These are phyloP conservation scores for Rhodotorula babjevae DNA, from an alignment of 768 basidiomycete genomes.

Conservation along the genomic window DNA sequence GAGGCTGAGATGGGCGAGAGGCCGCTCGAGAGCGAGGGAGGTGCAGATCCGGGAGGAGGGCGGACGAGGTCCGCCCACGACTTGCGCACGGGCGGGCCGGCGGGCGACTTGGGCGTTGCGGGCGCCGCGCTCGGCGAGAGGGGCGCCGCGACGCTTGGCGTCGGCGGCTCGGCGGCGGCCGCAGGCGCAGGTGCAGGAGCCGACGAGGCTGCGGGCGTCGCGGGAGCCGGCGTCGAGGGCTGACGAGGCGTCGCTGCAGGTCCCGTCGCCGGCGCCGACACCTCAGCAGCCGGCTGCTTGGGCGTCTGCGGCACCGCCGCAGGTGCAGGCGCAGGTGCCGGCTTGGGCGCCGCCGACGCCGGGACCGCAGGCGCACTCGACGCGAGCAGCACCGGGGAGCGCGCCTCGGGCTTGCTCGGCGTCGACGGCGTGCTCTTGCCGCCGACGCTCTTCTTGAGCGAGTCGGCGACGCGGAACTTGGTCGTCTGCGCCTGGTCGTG, in stretches of 20 bases:
- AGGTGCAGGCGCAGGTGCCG: neutral
- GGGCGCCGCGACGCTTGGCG: neutral
- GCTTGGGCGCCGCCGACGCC: neutral
- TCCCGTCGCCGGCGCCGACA: no score
- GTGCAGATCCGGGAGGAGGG: neutral
- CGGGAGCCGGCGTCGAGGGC: neutral
- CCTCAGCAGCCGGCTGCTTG: neutral
- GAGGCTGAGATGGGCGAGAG: slow-evolving; percentile 1
- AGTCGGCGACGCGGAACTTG: neutral
- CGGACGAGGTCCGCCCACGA: slow-evolving; percentile 38
- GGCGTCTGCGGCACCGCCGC: neutral
- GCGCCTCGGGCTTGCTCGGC: neutral
- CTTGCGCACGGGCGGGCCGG: neutral
- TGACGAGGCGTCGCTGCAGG: neutral
- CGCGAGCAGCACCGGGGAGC: neutral
- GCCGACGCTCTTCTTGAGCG: neutral
- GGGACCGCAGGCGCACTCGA: neutral
- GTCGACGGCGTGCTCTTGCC: neutral
- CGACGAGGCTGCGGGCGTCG: neutral
- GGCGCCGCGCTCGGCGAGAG: neutral
- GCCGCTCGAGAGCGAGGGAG: slow-evolving; percentile 6
- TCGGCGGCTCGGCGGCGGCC: neutral
- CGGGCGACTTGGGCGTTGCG: slow-evolving; percentile 8
- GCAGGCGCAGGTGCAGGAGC: neutral
- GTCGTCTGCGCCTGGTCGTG: neutral